These are phyloP conservation scores for Amanita pseudoporphyria DNA, from an alignment of 768 basidiomycete species.

Conservation along the genomic window DNA sequence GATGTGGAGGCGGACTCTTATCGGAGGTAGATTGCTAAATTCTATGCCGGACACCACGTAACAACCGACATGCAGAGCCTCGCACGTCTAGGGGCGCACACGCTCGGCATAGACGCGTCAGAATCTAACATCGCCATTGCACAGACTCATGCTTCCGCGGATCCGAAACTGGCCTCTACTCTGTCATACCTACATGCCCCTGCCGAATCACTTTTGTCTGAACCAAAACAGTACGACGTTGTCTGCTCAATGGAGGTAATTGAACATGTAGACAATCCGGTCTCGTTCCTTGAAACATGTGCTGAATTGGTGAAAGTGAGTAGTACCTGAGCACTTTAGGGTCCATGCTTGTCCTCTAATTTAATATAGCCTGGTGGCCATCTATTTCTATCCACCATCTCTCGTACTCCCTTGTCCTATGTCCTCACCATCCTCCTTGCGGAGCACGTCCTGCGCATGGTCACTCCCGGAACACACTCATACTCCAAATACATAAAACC, in stretches of 20 bases:
- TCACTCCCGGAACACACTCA: constrained; percentile 84
- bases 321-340: not conserved
- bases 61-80: constrained; percentile 47
- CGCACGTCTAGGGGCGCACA: constrained; percentile 79
- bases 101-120: constrained; percentile 89
- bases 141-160: constrained; percentile 66
- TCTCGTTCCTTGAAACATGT: constrained; percentile 71
- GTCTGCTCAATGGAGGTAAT: constrained; percentile 98
- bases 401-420: constrained; percentile 53
- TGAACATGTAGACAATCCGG: constrained; percentile 94
- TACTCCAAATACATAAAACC: constrained; percentile 87
- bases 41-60: constrained; percentile 11
- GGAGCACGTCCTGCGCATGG: constrained; percentile 72
- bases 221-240: constrained; percentile 68
- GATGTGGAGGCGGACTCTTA: constrained; percentile 91
- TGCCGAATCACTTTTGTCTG: constrained; percentile 61
- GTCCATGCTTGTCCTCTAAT: not conserved
- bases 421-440: constrained; percentile 53
- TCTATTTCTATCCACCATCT: constrained; percentile 90
- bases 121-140: constrained; percentile 82
- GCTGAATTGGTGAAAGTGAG: constrained; percentile 79
- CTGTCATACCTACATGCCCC: constrained; percentile 65
- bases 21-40: constrained; percentile 53
- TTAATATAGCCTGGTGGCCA: constrained; percentile 73
- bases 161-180: constrained; percentile 45